phyloP scores from a whole-genome alignment of 2,329 filamentous ascomycete species.

The Fusarium udum region DNA sequence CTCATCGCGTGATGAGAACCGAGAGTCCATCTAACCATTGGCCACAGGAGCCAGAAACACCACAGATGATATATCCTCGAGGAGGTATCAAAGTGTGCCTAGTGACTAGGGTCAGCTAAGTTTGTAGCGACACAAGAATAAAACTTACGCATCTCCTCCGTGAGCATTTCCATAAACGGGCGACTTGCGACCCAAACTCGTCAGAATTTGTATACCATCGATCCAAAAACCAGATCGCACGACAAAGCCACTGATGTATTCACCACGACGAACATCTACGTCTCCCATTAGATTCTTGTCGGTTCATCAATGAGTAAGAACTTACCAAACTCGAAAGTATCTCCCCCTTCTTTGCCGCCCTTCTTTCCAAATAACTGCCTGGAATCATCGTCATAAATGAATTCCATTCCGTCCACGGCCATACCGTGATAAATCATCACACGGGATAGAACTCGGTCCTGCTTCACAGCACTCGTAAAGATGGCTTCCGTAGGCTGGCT shows the following conservation, averaged over 20 bases:
- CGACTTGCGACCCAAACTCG: slow-evolving; percentile 86
- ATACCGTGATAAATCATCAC: slow-evolving; percentile 81
- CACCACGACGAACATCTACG: slow-evolving; percentile 84
- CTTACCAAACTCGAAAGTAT: slow-evolving; percentile 81
- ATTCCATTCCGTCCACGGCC: slow-evolving; percentile 87
- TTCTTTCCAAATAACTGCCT: slow-evolving; percentile 87
- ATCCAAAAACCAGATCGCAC: slow-evolving; percentile 84
- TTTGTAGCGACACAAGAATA: background rate
- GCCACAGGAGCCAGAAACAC: slow-evolving; percentile 83
- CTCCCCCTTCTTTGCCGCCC: slow-evolving; percentile 74
- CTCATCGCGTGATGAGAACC: slow-evolving; percentile 67
- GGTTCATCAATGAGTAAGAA: background rate
- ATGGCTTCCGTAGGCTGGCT: slow-evolving; percentile 77
- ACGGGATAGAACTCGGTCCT: slow-evolving; percentile 77
- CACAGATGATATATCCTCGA: slow-evolving; percentile 86
- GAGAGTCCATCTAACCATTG: slow-evolving; percentile 88
- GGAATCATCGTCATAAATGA: slow-evolving; percentile 88
- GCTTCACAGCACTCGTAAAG: slow-evolving; percentile 73
- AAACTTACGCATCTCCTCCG: slow-evolving; percentile 84
- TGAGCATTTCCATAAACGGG: slow-evolving; percentile 82
- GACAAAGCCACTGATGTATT: slow-evolving; percentile 87
- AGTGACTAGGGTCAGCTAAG: slow-evolving; percentile 31
- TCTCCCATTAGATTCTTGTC: slow-evolving; percentile 26
- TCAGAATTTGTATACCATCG: slow-evolving; percentile 89
- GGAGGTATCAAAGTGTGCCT: slow-evolving; percentile 92